Conservation (phyloP, 306 rosid species). For the Cyamopsis tetragonoloba region DNA sequence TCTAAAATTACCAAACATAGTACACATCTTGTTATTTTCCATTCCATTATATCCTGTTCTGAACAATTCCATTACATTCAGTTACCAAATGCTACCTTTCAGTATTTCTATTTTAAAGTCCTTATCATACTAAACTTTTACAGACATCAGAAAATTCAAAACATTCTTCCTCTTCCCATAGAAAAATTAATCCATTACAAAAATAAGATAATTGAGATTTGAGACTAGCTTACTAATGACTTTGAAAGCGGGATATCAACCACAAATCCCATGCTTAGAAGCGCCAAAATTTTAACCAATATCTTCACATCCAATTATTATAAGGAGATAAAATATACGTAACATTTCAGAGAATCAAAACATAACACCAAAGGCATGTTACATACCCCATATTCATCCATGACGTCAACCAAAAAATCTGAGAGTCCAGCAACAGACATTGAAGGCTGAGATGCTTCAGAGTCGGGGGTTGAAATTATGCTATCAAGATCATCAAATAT, state of each 20-base stretch:
- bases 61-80: too few relatives aligned
- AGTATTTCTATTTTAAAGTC: not conserved
- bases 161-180: not conserved
- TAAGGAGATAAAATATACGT: not conserved
- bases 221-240: slow-evolving; percentile 8
- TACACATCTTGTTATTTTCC: too few relatives aligned
- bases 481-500: slow-evolving; percentile 86
- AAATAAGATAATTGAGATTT: not conserved
- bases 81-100: too few relatives aligned
- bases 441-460: slow-evolving; percentile 72
- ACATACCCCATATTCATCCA: slow-evolving; percentile 88
- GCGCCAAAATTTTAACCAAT: not conserved
- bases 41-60: too few relatives aligned
- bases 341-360: slow-evolving; percentile 12
- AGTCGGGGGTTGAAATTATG: slow-evolving; percentile 65
- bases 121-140: not conserved
- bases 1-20: too few relatives aligned
- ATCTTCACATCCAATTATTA: slow-evolving; percentile 2
- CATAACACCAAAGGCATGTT: not conserved
- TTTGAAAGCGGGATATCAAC: not conserved
- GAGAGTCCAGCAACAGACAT: slow-evolving; percentile 56
- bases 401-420: slow-evolving; percentile 65
- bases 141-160: not conserved
- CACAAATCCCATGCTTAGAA: not conserved
- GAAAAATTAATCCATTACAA: not conserved